Evolutionary conservation across 2,329 filamentous ascomycete genomes (phyloP), one percentile per base, ranked within the genome.

Genomic region (Fusarium humuli): DNA sequence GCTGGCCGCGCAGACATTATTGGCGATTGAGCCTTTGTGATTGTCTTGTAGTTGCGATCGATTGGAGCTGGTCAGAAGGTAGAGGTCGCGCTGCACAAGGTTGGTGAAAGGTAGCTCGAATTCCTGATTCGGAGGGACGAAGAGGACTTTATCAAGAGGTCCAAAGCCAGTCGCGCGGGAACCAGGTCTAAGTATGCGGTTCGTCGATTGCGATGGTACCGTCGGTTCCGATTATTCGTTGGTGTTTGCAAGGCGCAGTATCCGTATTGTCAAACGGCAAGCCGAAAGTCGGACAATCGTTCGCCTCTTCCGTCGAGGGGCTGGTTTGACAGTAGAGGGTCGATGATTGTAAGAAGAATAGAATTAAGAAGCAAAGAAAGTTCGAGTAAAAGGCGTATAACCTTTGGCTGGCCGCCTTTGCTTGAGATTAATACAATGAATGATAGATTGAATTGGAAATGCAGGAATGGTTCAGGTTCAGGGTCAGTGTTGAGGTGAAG

Each of bases 1-100:
- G 81, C 79, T 41, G 84, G 84, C 62, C 83, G 80, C 34, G 79
- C 77, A 55, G 85, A 78, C 85, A 87, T 87, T 50, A 50, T 74
- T 68, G 49, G 37, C 47, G 50, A 37, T 49, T 47, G 56, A 52
- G 50, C 22, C 41, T 42, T 34, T 22, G 48, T n/a, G 47, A 47
- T 59, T 42, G 27, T 57, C 22, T 40, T 46, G 29, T 47, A 20
- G 18, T n/a, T 20, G 45, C 32, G 25, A 48, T 48, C 25, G 29
- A 32, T 32, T 56, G 57, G 45, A 45, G 48, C 56, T 59, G 32
- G 44, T 20, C 37, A 47, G 25, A 25, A n/a, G 27, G 47, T 29
- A 41, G 46, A 53, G 44, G 50, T 47, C 49, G 25, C 41, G 37
- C 25, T 45, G 45, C 37, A 54, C 23, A 40, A 22, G 44, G 58